Base-by-base conservation (phyloP, 148 eudicot genomes). In the Rhododendron ferrugineum region DNA sequence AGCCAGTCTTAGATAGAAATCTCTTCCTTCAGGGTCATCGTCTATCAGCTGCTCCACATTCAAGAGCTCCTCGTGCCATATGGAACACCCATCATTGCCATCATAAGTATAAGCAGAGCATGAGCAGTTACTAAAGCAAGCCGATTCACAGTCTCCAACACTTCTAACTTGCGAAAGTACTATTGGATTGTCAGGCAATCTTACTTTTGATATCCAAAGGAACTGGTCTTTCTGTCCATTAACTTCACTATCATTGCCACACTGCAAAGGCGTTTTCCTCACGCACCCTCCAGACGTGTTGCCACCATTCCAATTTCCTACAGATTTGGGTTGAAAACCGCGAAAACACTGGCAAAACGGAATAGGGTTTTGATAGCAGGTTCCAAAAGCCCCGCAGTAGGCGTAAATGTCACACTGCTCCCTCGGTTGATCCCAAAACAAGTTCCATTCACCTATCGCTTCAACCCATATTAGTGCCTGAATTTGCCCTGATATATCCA, bases 331-430 rank as follows among this genome's bases (percentile, higher is more conserved):
- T 46, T 32, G 11, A 64, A 85, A 88, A 30, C 90, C 90, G 1
- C 23, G 60, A 22, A 88, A 73, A 62, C 90, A 86, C 32, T 73
- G 23, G 40, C 88, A 88, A 30, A 28, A 83, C 1, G 87, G 87
- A 79, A 42, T 0, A 3, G 84, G 78, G 37, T 79, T 88, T 40
- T 83, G 81, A 26, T 49, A 83, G 49, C 90, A 88, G 34, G 73
- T 83, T 28, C 88, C 85, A 86, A 79, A 88, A 4, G 56, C 83
- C 13, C 86, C 90, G 78, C 90, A 83, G 74, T 78, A 88, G 26
- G 88, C 90, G 58, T 88, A 85, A 23, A 88, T 82, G 26, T 88
- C 81, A 83, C 86, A 88, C 78, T 86, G 90, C 54, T 88, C 88
- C 46, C 78, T 88, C 2, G 90, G 90, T 14, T 88, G 85, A 1